These are phyloP conservation scores for Ganoderma lingzhi DNA, from an alignment of 1,284 basidiomycete species.

Conservation along the genomic window DNA sequence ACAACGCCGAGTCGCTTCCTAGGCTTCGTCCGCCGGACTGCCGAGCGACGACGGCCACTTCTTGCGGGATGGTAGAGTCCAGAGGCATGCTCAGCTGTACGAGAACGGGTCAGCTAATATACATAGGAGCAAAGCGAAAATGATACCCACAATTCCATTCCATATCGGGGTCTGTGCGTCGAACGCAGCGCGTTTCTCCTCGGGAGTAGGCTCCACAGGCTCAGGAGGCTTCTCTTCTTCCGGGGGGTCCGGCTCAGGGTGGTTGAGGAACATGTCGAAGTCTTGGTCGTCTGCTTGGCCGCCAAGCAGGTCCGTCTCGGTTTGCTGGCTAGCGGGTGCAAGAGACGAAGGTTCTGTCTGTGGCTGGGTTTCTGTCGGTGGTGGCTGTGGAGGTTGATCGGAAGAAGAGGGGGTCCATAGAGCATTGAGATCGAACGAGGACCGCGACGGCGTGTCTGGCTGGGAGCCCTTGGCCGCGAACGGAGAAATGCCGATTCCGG, in stretches of 20 bases:
- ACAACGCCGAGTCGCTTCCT: slow-evolving; percentile 62
- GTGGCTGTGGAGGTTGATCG: slow-evolving; percentile 11
- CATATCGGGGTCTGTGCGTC: slow-evolving; percentile 68
- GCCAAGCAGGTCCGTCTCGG: slow-evolving; percentile 47
- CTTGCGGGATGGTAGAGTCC: slow-evolving; percentile 71
- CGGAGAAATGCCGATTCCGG: slow-evolving; percentile 53
- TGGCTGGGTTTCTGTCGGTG: slow-evolving; percentile 33
- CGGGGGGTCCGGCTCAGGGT: slow-evolving; percentile 63
- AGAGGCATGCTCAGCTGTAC: slow-evolving; percentile 78
- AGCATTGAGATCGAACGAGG: slow-evolving; percentile 75
- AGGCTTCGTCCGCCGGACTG: slow-evolving; percentile 74
- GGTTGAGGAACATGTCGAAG: slow-evolving; percentile 83
- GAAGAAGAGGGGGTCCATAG: slow-evolving; percentile 57
- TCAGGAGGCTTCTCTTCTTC: slow-evolving; percentile 49
- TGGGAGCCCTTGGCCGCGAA: slow-evolving; percentile 55
- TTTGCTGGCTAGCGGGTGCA: slow-evolving; percentile 44
- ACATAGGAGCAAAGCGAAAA: slow-evolving; percentile 4
- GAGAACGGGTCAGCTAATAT: background rate
- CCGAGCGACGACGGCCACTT: slow-evolving; percentile 72
- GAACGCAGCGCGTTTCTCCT: slow-evolving; percentile 50
- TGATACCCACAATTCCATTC: slow-evolving; percentile 70
- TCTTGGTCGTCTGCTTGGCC: slow-evolving; percentile 72
- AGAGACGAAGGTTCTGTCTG: slow-evolving; percentile 30
- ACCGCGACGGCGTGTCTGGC: slow-evolving; percentile 49
- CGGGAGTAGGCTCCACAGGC: slow-evolving; percentile 38